Conservation (phyloP, 1,284 basidiomycete species). For the Moesziomyces antarcticus region DNA sequence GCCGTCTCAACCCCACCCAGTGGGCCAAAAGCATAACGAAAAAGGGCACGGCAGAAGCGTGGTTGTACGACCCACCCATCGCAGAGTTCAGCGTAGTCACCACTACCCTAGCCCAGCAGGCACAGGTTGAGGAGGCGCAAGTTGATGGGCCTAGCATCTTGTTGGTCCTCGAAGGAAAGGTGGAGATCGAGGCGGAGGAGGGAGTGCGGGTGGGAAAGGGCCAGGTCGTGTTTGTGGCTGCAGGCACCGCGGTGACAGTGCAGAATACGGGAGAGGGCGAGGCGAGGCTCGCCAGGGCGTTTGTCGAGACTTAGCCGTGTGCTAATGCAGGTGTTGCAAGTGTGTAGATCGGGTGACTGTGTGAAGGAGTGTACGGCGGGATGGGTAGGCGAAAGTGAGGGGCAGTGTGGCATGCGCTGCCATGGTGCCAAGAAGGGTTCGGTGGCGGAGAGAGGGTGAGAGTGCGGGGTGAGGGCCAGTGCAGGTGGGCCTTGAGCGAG, state of each 20-base stretch:
- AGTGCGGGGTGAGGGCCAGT: too few relatives aligned
- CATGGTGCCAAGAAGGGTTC: too few relatives aligned
- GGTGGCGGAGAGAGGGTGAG: too few relatives aligned
- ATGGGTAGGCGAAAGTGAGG: too few relatives aligned
- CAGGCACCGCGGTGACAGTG: constrained; percentile 72
- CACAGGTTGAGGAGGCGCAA: constrained; percentile 73
- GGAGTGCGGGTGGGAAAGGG: constrained; percentile 70
- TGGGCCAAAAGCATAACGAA: constrained; percentile 5
- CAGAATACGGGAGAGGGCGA: neutral
- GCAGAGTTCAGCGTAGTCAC: constrained; percentile 90
- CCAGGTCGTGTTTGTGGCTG: constrained; percentile 86
- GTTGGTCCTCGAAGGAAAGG: constrained; percentile 80
- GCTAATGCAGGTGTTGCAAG: too few relatives aligned
- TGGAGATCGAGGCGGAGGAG: constrained; percentile 66
- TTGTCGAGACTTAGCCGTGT: constrained; percentile 28
- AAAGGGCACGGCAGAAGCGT: constrained; percentile 13
- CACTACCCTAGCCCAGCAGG: constrained; percentile 72
- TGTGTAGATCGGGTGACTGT: too few relatives aligned
- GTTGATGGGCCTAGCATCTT: constrained; percentile 86
- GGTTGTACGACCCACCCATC: constrained; percentile 92
- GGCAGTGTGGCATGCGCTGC: too few relatives aligned
- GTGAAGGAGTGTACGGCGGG: too few relatives aligned
- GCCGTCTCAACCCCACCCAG: constrained; percentile 70
- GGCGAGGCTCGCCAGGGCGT: constrained; percentile 29
- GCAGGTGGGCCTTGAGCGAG: too few relatives aligned